Evolutionary conservation across 1,139 yeast genomes (phyloP).

Genomic region (Protomyces lactucae-debilis): DNA sequence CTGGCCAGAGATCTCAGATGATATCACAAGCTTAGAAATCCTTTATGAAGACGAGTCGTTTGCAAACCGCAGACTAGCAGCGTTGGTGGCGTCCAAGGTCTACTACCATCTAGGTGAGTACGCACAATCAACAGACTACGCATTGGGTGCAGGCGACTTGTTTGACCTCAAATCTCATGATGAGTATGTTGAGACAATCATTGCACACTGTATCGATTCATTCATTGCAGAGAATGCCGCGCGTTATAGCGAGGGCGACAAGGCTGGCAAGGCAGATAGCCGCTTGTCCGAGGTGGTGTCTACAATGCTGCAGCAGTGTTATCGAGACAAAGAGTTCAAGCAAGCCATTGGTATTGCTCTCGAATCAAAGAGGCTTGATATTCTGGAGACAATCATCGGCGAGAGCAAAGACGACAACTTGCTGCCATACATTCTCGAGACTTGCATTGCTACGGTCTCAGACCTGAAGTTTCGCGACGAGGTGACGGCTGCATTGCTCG

Average conservation of each 20-base stretch:
- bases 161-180: conserved; percentile 68
- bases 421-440: conserved; percentile 70
- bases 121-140: conserved; percentile 82
- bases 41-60: conserved; percentile 79
- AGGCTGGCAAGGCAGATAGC: conserved; percentile 48
- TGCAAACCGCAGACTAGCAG: conserved; percentile 76
- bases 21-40: conserved; percentile 78
- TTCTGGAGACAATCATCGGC: conserved; percentile 51
- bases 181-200: conserved; percentile 91
- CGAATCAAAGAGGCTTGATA: conserved; percentile 81
- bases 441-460: conserved; percentile 63
- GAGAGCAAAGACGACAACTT: conserved; percentile 43
- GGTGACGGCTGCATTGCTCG: conserved; percentile 50
- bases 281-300: conserved; percentile 70
- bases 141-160: conserved; percentile 75
- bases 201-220: conserved; percentile 52
- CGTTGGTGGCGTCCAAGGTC: conserved; percentile 86
- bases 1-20: conserved; percentile 97
- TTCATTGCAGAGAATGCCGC: conserved; percentile 79
- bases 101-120: conserved; percentile 94
- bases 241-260: conserved; percentile 54
- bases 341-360: conserved; percentile 81
- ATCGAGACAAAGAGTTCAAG: conserved; percentile 62
- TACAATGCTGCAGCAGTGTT: conserved; percentile 78
- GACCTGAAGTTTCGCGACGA: conserved; percentile 61